A percentile compares a stretch with the other conserved stretches of the same genome.
These are phyloP conservation scores for Pouteria glomerata DNA, from an alignment of 148 eudicot species.

Conservation along the genomic window DNA sequence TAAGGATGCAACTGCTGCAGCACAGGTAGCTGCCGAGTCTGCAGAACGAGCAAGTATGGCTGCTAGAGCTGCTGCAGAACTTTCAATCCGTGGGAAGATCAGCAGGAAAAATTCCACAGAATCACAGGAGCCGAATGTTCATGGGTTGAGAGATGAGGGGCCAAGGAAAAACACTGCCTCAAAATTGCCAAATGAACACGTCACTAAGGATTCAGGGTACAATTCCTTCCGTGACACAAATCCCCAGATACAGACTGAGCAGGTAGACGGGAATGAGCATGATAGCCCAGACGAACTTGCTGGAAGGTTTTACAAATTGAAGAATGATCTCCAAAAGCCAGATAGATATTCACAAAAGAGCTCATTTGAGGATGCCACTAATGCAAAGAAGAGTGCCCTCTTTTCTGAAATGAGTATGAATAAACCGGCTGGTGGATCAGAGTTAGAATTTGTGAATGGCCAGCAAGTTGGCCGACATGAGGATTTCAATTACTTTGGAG, in stretches of 20 bases:
- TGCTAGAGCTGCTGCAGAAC: conserved; percentile 96
- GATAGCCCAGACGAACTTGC: conserved; percentile 15
- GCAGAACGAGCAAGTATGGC: conserved; percentile 94
- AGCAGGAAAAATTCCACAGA: conserved; percentile 29
- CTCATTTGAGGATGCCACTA: conserved; percentile 16
- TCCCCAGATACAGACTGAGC: conserved; percentile 21
- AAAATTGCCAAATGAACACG: conserved; percentile 21
- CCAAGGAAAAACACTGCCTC: conserved; percentile 15
- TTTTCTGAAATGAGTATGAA: conserved; percentile 18
- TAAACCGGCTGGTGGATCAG: conserved; percentile 22
- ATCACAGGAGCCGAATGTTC: conserved; percentile 22
- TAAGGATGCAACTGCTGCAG: conserved; percentile 89
- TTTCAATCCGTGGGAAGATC: conserved; percentile 40
- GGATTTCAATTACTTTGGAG: conserved; percentile 19
- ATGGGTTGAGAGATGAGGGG: conserved; percentile 23
- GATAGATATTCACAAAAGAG: conserved; percentile 18
- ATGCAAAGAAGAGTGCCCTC: background rate
- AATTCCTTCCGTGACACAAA: conserved; percentile 27
- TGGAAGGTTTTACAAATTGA: conserved; percentile 16
- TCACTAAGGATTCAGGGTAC: conserved; percentile 16
- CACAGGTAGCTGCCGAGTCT: conserved; percentile 94
- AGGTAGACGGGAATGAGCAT: conserved; percentile 19
- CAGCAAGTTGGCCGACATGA: conserved; percentile 12
- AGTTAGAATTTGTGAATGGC: conserved; percentile 10
- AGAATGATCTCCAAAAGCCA: conserved; percentile 17